Evolutionary conservation across 371 early-diverging fungal genomes (phyloP).

Genomic region (Nematocida sp.): DNA sequence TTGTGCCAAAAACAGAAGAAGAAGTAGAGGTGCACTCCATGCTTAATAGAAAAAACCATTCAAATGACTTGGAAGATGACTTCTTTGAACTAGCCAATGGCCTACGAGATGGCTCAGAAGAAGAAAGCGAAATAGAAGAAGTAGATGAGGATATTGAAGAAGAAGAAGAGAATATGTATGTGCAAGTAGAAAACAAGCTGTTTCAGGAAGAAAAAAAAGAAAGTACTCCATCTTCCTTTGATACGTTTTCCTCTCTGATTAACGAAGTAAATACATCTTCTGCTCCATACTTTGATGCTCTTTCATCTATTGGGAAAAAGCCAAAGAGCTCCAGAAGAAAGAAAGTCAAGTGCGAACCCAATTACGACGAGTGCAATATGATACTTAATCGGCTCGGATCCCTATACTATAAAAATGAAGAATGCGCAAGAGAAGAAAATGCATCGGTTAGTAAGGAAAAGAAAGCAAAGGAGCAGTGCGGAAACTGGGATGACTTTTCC

Average conservation of each 20-base stretch:
- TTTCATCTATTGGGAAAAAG: slow-evolving; percentile 1
- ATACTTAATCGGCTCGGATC: slow-evolving; percentile 18
- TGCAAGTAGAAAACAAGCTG: neutral
- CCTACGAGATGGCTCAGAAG: slow-evolving; percentile 9
- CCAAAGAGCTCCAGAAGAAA: neutral
- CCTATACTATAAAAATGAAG: neutral
- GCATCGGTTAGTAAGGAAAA: neutral
- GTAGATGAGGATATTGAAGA: neutral
- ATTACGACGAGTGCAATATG: slow-evolving; percentile 36
- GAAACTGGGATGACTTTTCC: slow-evolving; percentile 54
- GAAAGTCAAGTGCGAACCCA: neutral
- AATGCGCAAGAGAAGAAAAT: neutral
- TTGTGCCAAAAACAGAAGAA: slow-evolving; percentile 23
- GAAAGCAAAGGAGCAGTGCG: slow-evolving; percentile 24
- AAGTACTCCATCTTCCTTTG: neutral
- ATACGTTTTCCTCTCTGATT: slow-evolving; percentile 8
- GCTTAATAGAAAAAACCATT: slow-evolving; percentile 36
- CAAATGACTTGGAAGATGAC: slow-evolving; percentile 48
- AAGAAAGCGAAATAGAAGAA: slow-evolving; percentile 17
- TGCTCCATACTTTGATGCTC: neutral
- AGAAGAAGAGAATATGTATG: slow-evolving; percentile 5
- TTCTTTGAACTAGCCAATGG: slow-evolving; percentile 36
- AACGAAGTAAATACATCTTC: neutral
- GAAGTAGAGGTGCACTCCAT: slow-evolving; percentile 22
- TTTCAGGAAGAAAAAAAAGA: neutral